Conservation (phyloP, 495 filamentous ascomycete genomes). For the Aspergillus cavernicola region DNA sequence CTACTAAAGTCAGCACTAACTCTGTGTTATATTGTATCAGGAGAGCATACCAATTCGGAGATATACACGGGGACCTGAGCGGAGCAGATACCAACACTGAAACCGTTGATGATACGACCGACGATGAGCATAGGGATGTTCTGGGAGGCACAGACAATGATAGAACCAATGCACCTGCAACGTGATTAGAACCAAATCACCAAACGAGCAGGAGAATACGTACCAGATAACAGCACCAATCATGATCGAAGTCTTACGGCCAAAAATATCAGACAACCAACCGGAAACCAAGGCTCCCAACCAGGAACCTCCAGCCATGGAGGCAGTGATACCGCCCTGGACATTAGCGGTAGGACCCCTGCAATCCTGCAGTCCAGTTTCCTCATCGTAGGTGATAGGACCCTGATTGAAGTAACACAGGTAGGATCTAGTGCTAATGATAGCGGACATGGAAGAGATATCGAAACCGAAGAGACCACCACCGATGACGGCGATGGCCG, state of each 20-base stretch:
- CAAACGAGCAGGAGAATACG: slow-evolving; percentile 14
- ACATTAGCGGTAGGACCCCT: slow-evolving; percentile 43
- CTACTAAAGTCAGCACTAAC: slow-evolving; percentile 4
- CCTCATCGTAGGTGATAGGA: slow-evolving; percentile 22
- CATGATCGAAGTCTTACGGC: slow-evolving; percentile 65
- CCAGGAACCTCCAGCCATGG: slow-evolving; percentile 75
- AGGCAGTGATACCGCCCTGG: slow-evolving; percentile 60
- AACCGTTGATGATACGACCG: slow-evolving; percentile 73
- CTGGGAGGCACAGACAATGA: slow-evolving; percentile 66
- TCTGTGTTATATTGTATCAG: background rate
- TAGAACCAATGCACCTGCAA: slow-evolving; percentile 57
- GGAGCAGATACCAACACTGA: slow-evolving; percentile 72
- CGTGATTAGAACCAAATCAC: slow-evolving; percentile 5
- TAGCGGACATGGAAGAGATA: slow-evolving; percentile 78
- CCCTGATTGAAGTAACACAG: slow-evolving; percentile 62
- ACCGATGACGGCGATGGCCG: slow-evolving; percentile 71
- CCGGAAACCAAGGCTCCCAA: slow-evolving; percentile 67
- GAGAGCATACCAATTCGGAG: slow-evolving; percentile 50
- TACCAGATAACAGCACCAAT: slow-evolving; percentile 62
- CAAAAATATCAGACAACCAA: slow-evolving; percentile 60
- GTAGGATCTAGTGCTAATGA: slow-evolving; percentile 56
- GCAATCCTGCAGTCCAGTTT: slow-evolving; percentile 30
- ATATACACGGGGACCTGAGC: slow-evolving; percentile 80
- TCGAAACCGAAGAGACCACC: slow-evolving; percentile 82
- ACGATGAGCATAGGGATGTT: slow-evolving; percentile 71